phyloP scores from a whole-genome alignment of 495 filamentous ascomycete genomes.

The Aspergillus sclerotiicarbonarius region DNA sequence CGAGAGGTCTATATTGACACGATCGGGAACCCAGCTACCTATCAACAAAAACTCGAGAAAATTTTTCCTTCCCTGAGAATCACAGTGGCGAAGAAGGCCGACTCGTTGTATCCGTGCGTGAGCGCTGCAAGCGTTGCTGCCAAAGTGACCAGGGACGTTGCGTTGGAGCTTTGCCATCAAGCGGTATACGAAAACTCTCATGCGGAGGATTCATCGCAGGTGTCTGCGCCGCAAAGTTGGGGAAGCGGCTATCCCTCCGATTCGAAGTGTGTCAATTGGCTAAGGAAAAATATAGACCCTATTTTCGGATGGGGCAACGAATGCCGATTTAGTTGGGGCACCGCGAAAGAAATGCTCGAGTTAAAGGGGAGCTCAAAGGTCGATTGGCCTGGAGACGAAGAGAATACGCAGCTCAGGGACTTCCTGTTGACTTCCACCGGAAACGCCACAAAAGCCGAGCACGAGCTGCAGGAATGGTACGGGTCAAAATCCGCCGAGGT shows the following conservation, averaged over 20 bases:
- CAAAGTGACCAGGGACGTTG: slow-evolving; percentile 91
- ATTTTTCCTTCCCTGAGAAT: slow-evolving; percentile 78
- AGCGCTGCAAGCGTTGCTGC: slow-evolving; percentile 91
- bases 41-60: slow-evolving; percentile 80
- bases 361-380: slow-evolving; percentile 60
- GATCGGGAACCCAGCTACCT: slow-evolving; percentile 74
- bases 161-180: slow-evolving; percentile 72
- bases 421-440: slow-evolving; percentile 54
- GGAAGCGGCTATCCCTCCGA: slow-evolving; percentile 94
- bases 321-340: slow-evolving; percentile 93
- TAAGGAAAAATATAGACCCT: slow-evolving; percentile 82
- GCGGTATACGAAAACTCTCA: slow-evolving; percentile 30
- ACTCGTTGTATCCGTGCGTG: slow-evolving; percentile 89
- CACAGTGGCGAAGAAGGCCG: slow-evolving; percentile 94
- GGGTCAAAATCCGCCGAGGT: slow-evolving; percentile 37
- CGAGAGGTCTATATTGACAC: slow-evolving; percentile 94
- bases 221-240: slow-evolving; percentile 53
- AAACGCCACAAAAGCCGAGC: slow-evolving; percentile 21
- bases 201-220: slow-evolving; percentile 3
- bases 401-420: slow-evolving; percentile 66
- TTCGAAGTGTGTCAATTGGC: slow-evolving; percentile 73
- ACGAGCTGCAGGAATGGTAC: slow-evolving; percentile 43
- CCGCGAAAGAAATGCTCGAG: slow-evolving; percentile 89
- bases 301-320: slow-evolving; percentile 94
- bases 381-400: slow-evolving; percentile 80